phyloP scores from a whole-genome alignment of 2,329 filamentous ascomycete species.

The Fusarium sp. region DNA sequence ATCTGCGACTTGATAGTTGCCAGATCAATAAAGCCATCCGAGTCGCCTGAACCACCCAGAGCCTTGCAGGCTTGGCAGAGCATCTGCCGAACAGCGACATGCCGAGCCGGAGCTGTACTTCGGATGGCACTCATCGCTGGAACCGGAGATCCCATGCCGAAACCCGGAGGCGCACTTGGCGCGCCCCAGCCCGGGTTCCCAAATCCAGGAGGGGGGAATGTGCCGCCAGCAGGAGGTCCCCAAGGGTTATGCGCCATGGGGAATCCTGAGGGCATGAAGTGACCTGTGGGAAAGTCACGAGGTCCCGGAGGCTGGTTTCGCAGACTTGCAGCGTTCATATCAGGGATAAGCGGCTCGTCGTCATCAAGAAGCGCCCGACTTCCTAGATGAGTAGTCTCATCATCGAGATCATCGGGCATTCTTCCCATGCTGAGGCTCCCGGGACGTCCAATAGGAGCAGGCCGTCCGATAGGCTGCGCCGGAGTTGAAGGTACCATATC shows the following conservation, averaged over 20 bases:
- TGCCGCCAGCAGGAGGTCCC: slow-evolving; percentile 49
- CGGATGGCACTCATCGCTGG: slow-evolving; percentile 43
- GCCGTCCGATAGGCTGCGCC: slow-evolving; percentile 78
- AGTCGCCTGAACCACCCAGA: slow-evolving; percentile 53
- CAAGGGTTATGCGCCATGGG: slow-evolving; percentile 52
- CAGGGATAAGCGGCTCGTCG: slow-evolving; percentile 61
- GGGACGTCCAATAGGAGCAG: slow-evolving; percentile 86
- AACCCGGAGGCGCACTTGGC: slow-evolving; percentile 47
- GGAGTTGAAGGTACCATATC: slow-evolving; percentile 62
- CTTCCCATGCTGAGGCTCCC: slow-evolving; percentile 71
- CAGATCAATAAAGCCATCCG: slow-evolving; percentile 74
- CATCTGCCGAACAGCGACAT: slow-evolving; percentile 73
- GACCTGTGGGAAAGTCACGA: slow-evolving; percentile 51
- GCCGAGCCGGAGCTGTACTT: slow-evolving; percentile 55
- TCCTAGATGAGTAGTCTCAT: slow-evolving; percentile 81
- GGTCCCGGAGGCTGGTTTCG: slow-evolving; percentile 62
- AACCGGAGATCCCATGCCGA: slow-evolving; percentile 47
- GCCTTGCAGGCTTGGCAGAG: slow-evolving; percentile 81
- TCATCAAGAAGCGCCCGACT: slow-evolving; percentile 89
- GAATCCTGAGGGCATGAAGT: slow-evolving; percentile 55
- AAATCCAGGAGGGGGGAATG: slow-evolving; percentile 58
- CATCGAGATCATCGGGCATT: slow-evolving; percentile 64
- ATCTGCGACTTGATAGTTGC: slow-evolving; percentile 70
- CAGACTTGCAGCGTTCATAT: slow-evolving; percentile 46
- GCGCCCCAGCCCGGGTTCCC: slow-evolving; percentile 52